Evolutionary conservation across 2,329 filamentous ascomycete genomes (phyloP), one percentile per base, ranked within the genome.

Genomic region (Spiromastix sp.): DNA sequence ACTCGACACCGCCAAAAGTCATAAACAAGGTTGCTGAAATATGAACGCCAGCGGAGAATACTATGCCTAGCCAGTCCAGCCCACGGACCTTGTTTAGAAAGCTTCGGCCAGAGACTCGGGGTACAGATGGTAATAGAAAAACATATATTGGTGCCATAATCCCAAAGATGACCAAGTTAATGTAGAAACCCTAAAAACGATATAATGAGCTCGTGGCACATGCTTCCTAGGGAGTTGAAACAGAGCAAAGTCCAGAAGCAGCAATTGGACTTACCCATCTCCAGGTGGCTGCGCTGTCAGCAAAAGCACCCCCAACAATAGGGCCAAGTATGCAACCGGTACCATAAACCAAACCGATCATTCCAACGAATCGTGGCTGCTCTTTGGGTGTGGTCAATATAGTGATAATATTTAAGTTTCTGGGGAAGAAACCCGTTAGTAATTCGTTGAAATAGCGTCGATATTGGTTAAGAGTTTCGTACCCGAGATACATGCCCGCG

Each of bases 151-250:
- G 61, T 4, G 58, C 48, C 17, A 57, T 51, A 7, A 60, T 43
- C n/a, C 56, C 69, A 1, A 67, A 56, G 30, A 67, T 50, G 18
- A 60, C 45, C 1, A 74, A 55, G 44, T 76, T 77, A 52, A 77
- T 66, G 44, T 77, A 77, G 46, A 47, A 41, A 37, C 37, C 21
- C 57, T 54, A 59, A n/a, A n/a, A n/a, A n/a, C n/a, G n/a, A n/a
- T n/a, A n/a, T n/a, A n/a, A n/a, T 25, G 4, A 12, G 10, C 10
- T 25, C 12, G 10, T 5, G 22, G 10, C n/a, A 18, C 5, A 20
- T n/a, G 18, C 10, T 8, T 33, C 12, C n/a, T 17, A 21, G 17
- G 27, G 15, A 37, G 11, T 32, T 10, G 7, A 11, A 29, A 3
- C n/a, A 18, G 10, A 32, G 9, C 10, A n/a, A n/a, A 11, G 15